These are phyloP conservation scores for Trypanosoma brucei DNA, from an alignment of 208 protist species.

Conservation along the genomic window DNA sequence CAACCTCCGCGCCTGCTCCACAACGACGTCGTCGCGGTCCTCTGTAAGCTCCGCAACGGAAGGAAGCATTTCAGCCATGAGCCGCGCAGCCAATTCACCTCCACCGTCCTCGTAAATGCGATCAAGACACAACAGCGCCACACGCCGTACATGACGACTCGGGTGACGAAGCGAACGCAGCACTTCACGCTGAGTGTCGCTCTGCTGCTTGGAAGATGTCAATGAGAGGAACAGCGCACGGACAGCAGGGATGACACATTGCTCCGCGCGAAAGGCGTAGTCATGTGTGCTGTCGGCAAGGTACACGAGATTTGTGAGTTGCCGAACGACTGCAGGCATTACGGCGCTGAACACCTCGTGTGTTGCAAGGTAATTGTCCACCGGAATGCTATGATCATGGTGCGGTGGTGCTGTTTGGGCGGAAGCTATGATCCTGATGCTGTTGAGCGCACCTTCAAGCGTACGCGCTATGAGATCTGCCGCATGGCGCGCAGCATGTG, in stretches of 20 bases:
- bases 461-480: constrained; percentile 52
- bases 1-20: constrained; percentile 74
- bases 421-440: constrained; percentile 57
- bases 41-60: constrained; percentile 88
- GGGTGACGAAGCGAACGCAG: constrained; percentile 71
- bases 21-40: constrained; percentile 72
- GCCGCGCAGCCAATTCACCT: constrained; percentile 79
- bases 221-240: constrained; percentile 75
- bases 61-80: constrained; percentile 88
- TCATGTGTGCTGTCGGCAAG: constrained; percentile 56
- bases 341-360: constrained; percentile 75
- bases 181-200: constrained; percentile 81
- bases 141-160: constrained; percentile 57
- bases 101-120: constrained; percentile 86
- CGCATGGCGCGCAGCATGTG: constrained; percentile 25
- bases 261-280: constrained; percentile 68
- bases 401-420: constrained; percentile 72
- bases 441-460: constrained; percentile 69
- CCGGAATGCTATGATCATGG: constrained; percentile 68
- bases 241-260: constrained; percentile 70
- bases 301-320: constrained; percentile 71
- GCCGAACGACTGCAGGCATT: constrained; percentile 79
- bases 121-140: constrained; percentile 64
- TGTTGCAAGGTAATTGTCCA: constrained; percentile 67
- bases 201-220: constrained; percentile 68